Percentiles rank a stretch among this genome's conserved stretches.
phyloP scores from a whole-genome alignment of 2,329 filamentous ascomycete genomes.

The Macrophomina pseudophaseolina region DNA sequence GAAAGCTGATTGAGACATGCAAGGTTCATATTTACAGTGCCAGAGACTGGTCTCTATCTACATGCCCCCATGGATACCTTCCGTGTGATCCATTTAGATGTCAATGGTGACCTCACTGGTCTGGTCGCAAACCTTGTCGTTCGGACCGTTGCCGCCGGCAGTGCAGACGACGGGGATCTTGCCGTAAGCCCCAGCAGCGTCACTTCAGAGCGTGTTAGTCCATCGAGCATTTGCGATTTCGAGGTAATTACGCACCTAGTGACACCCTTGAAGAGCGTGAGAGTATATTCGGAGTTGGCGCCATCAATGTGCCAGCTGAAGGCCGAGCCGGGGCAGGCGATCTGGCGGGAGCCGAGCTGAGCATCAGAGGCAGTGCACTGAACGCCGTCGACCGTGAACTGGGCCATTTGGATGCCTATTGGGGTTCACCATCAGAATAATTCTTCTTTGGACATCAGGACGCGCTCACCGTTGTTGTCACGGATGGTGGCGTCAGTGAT shows the following conservation, averaged over 20 bases:
- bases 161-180: neutral
- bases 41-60: too few species aligned
- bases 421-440: too few species aligned
- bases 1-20: too few species aligned
- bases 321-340: neutral
- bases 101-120: neutral
- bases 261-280: constrained; percentile 18
- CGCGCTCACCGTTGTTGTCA: constrained; percentile 20
- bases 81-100: neutral
- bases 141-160: neutral
- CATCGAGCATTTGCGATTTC: neutral
- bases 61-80: neutral
- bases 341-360: constrained; percentile 1
- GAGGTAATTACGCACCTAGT: neutral
- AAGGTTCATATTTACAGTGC: too few species aligned
- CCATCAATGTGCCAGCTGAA: constrained; percentile 12
- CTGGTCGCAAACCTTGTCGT: constrained; percentile 18
- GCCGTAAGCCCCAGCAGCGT: neutral
- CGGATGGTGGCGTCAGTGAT: constrained; percentile 20
- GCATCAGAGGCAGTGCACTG: neutral
- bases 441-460: too few species aligned
- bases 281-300: constrained; percentile 20
- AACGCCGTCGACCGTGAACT: constrained; percentile 1
- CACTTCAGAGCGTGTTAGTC: neutral
- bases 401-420: too few species aligned